These are phyloP conservation scores for Rhynchosporium graminicola DNA, from an alignment of 2,329 filamentous ascomycete genomes.

Conservation along the genomic window DNA sequence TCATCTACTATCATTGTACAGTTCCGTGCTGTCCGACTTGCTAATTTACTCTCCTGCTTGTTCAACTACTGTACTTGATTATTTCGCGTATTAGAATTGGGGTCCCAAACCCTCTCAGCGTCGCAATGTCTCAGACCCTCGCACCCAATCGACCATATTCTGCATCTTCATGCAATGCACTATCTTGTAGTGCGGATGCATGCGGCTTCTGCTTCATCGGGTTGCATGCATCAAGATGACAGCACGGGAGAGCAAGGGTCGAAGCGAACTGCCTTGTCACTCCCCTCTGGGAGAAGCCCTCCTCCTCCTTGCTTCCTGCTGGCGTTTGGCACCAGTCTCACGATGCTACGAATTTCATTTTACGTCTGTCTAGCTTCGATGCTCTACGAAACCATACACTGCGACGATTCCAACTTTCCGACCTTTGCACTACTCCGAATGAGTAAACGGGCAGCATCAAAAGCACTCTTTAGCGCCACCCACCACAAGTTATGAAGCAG, in stretches of 20 bases:
- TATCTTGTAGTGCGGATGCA: neutral
- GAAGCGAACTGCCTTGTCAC: conserved; percentile 3
- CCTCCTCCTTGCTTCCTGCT: neutral
- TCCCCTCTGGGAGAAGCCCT: neutral
- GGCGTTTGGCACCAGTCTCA: neutral
- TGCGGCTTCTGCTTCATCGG: conserved; percentile 6
- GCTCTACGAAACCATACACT: neutral
- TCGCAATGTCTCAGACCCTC: conserved; percentile 11
- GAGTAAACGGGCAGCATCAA: neutral
- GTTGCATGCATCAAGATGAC: conserved; percentile 12
- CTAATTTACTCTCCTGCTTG: neutral
- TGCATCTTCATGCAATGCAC: neutral
- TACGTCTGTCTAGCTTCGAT: neutral
- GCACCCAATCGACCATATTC: neutral
- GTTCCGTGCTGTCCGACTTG: neutral
- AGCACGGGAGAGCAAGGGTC: conserved; percentile 1
- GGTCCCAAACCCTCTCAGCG: conserved; percentile 4
- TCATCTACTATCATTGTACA: neutral
- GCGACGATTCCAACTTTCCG: neutral
- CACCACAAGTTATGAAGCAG: neutral
- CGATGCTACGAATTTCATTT: neutral
- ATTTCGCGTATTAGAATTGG: neutral
- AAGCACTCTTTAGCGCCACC: neutral
- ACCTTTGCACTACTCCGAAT: neutral
- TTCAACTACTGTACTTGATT: neutral